A percentile compares a stretch with the other conserved stretches of the same genome.
Evolutionary conservation across 1,284 basidiomycete genomes (phyloP).

Genomic region (Meripilus lineatus): DNA sequence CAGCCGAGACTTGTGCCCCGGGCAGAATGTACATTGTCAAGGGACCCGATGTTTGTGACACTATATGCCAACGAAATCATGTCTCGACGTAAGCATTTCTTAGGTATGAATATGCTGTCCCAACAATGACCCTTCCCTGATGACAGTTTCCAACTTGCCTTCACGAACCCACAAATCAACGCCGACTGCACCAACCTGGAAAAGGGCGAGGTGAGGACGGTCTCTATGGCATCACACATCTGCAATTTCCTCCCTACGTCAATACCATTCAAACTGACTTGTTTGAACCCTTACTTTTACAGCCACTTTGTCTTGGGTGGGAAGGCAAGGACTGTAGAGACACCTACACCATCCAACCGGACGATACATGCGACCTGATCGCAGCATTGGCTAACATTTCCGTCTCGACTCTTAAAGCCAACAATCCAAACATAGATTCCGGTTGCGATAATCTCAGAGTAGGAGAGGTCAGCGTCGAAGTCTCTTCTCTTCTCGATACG

Average conservation of each 20-base stretch:
- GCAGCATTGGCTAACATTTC: conserved; percentile 7
- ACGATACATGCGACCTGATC: conserved; percentile 12
- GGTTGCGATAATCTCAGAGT: conserved; percentile 55
- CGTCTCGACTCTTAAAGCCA: conserved; percentile 23
- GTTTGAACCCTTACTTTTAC: background rate
- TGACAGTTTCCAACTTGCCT: conserved; percentile 61
- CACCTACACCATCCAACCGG: conserved; percentile 35
- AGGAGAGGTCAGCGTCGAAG: conserved; percentile 53
- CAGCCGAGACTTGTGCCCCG: too few species aligned
- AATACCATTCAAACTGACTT: too few species aligned
- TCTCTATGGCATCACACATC: too few species aligned
- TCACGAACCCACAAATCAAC: conserved; percentile 51
- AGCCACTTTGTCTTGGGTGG: conserved; percentile 41
- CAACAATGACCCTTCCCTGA: too few species aligned
- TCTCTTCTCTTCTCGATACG: too few species aligned
- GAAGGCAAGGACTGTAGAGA: conserved; percentile 17
- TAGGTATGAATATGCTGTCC: too few species aligned
- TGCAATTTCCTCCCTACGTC: too few species aligned
- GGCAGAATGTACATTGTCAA: too few species aligned
- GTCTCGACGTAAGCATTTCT: too few species aligned
- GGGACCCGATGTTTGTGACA: too few species aligned
- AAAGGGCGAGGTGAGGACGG: conserved; percentile 29
- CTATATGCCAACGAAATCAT: too few species aligned
- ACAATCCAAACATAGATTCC: conserved; percentile 57
- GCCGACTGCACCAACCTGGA: conserved; percentile 48